These are phyloP conservation scores for Capsicum baccatum DNA, from an alignment of 257 asterid species.

Conservation along the genomic window DNA sequence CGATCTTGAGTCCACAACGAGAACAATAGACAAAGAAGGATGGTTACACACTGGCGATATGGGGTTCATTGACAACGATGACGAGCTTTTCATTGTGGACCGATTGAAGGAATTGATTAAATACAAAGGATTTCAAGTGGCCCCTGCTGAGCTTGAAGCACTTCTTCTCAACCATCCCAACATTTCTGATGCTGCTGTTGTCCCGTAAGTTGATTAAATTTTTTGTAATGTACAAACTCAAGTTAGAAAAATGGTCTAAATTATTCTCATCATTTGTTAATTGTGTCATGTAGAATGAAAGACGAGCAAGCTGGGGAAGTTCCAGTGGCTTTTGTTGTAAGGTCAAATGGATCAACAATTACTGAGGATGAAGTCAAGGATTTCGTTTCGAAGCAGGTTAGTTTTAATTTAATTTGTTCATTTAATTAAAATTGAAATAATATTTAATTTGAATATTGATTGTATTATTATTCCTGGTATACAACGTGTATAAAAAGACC, in stretches of 20 bases:
- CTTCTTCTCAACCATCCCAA: slow-evolving; percentile 68
- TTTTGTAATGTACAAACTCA: neutral
- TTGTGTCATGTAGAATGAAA: slow-evolving; percentile 58
- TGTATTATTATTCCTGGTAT: neutral
- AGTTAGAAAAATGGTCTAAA: neutral
- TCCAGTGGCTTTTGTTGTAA: slow-evolving; percentile 88
- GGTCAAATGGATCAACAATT: slow-evolving; percentile 55
- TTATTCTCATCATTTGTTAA: neutral
- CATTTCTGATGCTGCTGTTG: slow-evolving; percentile 85
- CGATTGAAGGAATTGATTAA: slow-evolving; percentile 81
- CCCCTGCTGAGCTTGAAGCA: slow-evolving; percentile 96
- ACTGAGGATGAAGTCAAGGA: slow-evolving; percentile 83
- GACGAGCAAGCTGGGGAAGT: slow-evolving; percentile 92
- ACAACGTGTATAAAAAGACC: too few species aligned
- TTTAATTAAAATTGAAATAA: too few species aligned
- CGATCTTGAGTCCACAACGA: slow-evolving; percentile 65
- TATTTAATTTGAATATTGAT: neutral
- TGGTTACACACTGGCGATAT: slow-evolving; percentile 96
- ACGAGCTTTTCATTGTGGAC: slow-evolving; percentile 90
- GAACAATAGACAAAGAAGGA: slow-evolving; percentile 81
- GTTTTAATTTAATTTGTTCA: neutral
- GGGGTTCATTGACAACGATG: slow-evolving; percentile 77
- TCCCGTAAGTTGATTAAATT: slow-evolving; percentile 60
- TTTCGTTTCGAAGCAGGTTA: slow-evolving; percentile 71
- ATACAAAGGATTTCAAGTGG: slow-evolving; percentile 91